Evolutionary conservation across 805 yeast genomes (phyloP).

Genomic region (Pichia paraexigua): DNA sequence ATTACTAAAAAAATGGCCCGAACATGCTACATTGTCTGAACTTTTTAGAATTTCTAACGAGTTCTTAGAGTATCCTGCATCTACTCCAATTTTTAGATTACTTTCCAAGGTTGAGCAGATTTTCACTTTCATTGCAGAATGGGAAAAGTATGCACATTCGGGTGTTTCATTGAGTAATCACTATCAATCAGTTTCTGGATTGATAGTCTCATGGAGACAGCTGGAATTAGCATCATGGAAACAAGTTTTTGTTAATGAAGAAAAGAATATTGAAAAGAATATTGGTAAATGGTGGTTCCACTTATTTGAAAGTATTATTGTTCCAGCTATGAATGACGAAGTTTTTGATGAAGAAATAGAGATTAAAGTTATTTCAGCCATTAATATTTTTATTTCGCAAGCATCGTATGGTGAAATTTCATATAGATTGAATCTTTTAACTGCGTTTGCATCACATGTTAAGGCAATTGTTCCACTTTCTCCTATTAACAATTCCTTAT

Average conservation of each 20-base stretch:
- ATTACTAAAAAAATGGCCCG: constrained; percentile 76
- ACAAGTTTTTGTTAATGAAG: constrained; percentile 61
- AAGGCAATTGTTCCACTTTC: constrained; percentile 22
- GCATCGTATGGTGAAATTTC: constrained; percentile 69
- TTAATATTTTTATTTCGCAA: constrained; percentile 69
- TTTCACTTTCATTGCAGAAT: constrained; percentile 73
- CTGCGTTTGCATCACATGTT: constrained; percentile 56
- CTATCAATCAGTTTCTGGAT: constrained; percentile 48
- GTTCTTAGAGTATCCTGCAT: constrained; percentile 50
- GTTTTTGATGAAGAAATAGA: constrained; percentile 28
- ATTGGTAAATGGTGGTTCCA: constrained; percentile 89
- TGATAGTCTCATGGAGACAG: constrained; percentile 87
- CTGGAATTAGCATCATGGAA: constrained; percentile 85
- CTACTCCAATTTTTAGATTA: constrained; percentile 67
- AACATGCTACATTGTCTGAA: constrained; percentile 80
- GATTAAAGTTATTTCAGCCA: constrained; percentile 42
- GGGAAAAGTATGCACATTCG: constrained; percentile 87
- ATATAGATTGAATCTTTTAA: constrained; percentile 50
- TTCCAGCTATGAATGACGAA: constrained; percentile 39
- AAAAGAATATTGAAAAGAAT: constrained; percentile 34
- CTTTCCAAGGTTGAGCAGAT: constrained; percentile 82
- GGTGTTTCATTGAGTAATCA: constrained; percentile 56
- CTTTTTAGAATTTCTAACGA: constrained; percentile 59
- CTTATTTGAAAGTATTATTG: constrained; percentile 70
- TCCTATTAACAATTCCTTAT: constrained; percentile 34